A percentile compares a stretch with the other conserved stretches of the same genome.
phyloP scores from a whole-genome alignment of 148 eudicot genomes.

The Spergularia bocconei region DNA sequence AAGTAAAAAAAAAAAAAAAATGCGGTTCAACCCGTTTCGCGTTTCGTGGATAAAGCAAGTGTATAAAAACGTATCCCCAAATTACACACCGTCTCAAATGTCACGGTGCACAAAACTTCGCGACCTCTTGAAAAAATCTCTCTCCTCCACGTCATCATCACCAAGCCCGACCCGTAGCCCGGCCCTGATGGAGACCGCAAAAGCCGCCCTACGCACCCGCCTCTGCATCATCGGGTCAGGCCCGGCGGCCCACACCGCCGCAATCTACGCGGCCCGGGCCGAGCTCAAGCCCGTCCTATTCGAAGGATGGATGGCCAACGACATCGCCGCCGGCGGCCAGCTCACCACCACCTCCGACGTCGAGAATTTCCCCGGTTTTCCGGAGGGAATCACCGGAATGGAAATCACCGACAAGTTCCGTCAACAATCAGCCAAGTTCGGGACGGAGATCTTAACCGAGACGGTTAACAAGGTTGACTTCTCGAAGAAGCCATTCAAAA shows the following conservation, averaged over 20 bases:
- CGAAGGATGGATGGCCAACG: conserved; percentile 95
- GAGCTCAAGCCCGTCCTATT: conserved; percentile 76
- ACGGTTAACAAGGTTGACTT: conserved; percentile 66
- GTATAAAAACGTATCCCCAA: background rate
- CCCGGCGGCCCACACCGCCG: conserved; percentile 92
- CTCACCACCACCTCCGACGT: conserved; percentile 90
- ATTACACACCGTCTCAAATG: background rate
- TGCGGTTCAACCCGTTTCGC: conserved; percentile 20
- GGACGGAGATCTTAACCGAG: conserved; percentile 59
- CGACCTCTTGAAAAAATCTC: conserved; percentile 30
- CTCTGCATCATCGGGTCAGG: conserved; percentile 88
- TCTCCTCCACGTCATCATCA: conserved; percentile 24
- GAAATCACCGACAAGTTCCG: conserved; percentile 60
- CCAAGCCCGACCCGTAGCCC: background rate
- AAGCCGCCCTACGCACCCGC: conserved; percentile 44
- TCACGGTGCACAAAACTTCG: conserved; percentile 33
- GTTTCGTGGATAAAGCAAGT: conserved; percentile 14
- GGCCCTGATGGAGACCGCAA: conserved; percentile 29
- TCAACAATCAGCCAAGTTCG: conserved; percentile 48
- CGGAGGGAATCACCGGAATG: conserved; percentile 53
- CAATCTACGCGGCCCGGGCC: conserved; percentile 85
- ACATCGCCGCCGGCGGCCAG: conserved; percentile 87
- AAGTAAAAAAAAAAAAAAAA: too few species aligned
- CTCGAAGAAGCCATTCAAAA: conserved; percentile 40
- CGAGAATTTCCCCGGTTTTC: conserved; percentile 90